Percentiles rank a stretch among this genome's conserved stretches.
Evolutionary conservation across 2,329 filamentous ascomycete species (phyloP).

Genomic region (Botrytis pseudocinerea): DNA sequence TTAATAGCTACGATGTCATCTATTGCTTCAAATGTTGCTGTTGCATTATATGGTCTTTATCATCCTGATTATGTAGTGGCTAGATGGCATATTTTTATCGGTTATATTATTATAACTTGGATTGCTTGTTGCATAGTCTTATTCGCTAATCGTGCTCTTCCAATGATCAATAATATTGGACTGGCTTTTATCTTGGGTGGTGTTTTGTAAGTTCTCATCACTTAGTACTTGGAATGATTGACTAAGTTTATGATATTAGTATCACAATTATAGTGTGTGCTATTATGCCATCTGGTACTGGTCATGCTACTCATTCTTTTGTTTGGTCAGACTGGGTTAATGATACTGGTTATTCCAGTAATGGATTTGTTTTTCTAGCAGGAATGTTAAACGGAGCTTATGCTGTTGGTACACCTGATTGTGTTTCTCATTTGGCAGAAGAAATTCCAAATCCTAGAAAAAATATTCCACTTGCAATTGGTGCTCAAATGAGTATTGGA

Average conservation of each 20-base stretch:
- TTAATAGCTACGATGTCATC: conserved; percentile 32
- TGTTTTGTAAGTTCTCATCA: conserved; percentile 38
- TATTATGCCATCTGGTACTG: conserved; percentile 52
- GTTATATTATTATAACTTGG: conserved; percentile 51
- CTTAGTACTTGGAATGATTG: not conserved
- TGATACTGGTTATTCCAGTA: conserved; percentile 47
- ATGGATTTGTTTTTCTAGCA: conserved; percentile 58
- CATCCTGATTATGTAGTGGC: conserved; percentile 48
- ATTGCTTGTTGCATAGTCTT: conserved; percentile 49
- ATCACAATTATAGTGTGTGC: conserved; percentile 51
- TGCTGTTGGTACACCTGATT: conserved; percentile 65
- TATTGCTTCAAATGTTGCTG: conserved; percentile 47
- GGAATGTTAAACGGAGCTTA: conserved; percentile 69
- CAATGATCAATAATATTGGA: conserved; percentile 54
- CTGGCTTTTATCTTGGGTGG: conserved; percentile 54
- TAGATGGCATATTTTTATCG: conserved; percentile 54
- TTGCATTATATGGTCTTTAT: conserved; percentile 52
- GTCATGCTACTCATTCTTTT: conserved; percentile 45
- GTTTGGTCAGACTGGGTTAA: conserved; percentile 51
- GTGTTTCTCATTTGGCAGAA: conserved; percentile 64
- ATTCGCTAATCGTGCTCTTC: conserved; percentile 56
- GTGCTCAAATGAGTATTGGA: conserved; percentile 51
- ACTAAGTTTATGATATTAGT: not conserved
- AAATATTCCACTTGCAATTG: conserved; percentile 56
- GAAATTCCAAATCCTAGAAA: conserved; percentile 56